Conservation (phyloP, 2,329 filamentous ascomycete genomes). For the Calycina herbarum region DNA sequence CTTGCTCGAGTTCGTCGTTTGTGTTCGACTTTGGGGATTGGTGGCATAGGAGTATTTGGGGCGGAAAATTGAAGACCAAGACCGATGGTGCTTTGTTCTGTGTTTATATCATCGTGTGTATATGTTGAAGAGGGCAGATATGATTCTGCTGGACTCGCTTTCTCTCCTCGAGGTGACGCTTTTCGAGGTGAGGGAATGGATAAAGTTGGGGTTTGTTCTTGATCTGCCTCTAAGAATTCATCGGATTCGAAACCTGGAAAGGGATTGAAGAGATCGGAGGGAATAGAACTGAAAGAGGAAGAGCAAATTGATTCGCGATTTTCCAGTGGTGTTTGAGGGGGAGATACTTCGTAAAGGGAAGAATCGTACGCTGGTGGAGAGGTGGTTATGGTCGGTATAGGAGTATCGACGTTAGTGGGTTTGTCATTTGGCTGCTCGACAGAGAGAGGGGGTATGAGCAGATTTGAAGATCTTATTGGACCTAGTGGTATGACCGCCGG, state of each 20-base stretch:
- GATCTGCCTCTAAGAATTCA: not conserved
- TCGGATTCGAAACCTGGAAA: not conserved
- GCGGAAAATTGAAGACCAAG: not conserved
- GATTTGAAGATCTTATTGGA: conserved; percentile 12
- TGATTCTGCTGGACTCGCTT: not conserved
- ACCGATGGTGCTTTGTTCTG: not conserved
- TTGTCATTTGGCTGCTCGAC: not conserved
- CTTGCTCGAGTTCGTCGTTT: not conserved
- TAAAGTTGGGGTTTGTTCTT: not conserved
- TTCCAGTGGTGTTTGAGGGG: not conserved
- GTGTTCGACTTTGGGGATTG: not conserved
- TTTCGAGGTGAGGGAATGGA: not conserved
- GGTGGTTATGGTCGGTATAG: not conserved
- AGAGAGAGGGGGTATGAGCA: not conserved
- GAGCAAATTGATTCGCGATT: not conserved
- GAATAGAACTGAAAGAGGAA: not conserved
- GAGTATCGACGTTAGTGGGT: not conserved
- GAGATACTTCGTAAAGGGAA: not conserved
- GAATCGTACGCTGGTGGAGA: not conserved
- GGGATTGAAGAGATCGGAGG: not conserved
- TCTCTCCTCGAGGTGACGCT: not conserved
- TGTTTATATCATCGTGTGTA: not conserved
- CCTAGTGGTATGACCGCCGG: conserved; percentile 11
- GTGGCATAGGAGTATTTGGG: not conserved
- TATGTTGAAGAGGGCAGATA: not conserved